These are phyloP conservation scores for Heterobasidion annosum DNA, from an alignment of 1,284 basidiomycete genomes.

Conservation along the genomic window DNA sequence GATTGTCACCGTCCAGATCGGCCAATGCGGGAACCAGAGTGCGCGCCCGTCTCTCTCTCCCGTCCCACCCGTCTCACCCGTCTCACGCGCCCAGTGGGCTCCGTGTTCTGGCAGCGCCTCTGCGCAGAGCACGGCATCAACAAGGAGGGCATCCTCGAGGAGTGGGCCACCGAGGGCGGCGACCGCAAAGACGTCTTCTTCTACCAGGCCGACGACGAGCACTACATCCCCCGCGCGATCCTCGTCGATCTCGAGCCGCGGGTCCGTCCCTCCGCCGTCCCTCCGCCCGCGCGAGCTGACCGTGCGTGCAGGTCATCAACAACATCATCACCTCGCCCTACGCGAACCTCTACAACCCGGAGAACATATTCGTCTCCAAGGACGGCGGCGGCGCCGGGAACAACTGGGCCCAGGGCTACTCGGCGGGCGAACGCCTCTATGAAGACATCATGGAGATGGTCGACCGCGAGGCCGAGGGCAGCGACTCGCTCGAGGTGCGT, in stretches of 20 bases:
- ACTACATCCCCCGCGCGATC: conserved; percentile 96
- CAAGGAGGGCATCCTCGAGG: conserved; percentile 87
- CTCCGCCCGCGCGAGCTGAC: background rate
- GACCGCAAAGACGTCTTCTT: conserved; percentile 99
- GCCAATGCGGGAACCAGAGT: conserved; percentile 98
- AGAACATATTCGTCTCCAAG: conserved; percentile 94
- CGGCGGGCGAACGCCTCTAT: conserved; percentile 84
- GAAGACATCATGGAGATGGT: conserved; percentile 99
- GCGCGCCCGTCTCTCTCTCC: conserved; percentile 17
- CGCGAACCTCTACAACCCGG: conserved; percentile 93
- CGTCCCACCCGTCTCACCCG: background rate
- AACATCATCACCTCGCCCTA: conserved; percentile 90
- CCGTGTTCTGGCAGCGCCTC: conserved; percentile 91
- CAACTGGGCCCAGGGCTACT: conserved; percentile 96
- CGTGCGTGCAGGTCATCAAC: conserved; percentile 78
- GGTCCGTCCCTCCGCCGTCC: conserved; percentile 37
- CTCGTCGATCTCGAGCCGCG: conserved; percentile 97
- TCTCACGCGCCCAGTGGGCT: conserved; percentile 52
- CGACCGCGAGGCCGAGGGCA: conserved; percentile 96
- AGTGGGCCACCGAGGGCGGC: conserved; percentile 89
- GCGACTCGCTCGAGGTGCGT: conserved; percentile 90
- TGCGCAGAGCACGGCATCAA: conserved; percentile 96
- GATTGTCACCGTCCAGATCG: conserved; percentile 83
- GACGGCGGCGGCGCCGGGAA: conserved; percentile 98
- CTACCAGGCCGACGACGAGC: conserved; percentile 99